Base-by-base conservation (phyloP, 192 early-diverging fungal genomes). In the Linderina pennispora region DNA sequence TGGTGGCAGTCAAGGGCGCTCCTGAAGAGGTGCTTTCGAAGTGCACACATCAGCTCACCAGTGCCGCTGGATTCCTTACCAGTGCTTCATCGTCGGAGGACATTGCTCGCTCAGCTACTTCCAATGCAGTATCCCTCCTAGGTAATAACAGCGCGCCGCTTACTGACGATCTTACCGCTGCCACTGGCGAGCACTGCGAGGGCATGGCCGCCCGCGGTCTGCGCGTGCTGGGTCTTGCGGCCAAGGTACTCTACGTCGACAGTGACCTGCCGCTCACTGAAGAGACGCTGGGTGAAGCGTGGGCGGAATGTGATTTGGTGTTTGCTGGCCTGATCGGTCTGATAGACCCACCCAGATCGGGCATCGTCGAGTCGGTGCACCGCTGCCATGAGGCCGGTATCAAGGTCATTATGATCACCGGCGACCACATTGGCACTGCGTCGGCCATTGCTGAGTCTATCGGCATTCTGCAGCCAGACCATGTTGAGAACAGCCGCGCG, bases 331-430 rank as follows among this genome's bases (percentile, higher is more conserved):
- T 98, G 18, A 87, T 94, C 57, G 94, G 92, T 4, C 64, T 98
- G 39, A 91, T 92, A 44, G 96, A 98, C 59, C 96, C 96, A 14
- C 89, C 92, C 0, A 82, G 86, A 45, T 62, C 64, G 10, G 91
- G 91, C 18, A 91, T 94, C 17, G 67, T 82, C 28, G 90, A 90
- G 49, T 80, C 80, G 54, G 81, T 98, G 16, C 71, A 58, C 1
- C 81, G 76, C 34, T 94, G 96, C 65, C 87, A 92, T 54, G 40
- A 73, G n/a, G 96, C 96, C 4, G 96, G 94, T 8, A 91, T 98
- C 63, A 82, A 82, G 36, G 96, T 98, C 3, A 79, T 93, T 18
- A 98, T 98, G 96, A 92, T 98, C 43, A 98, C 96, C 4, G 96
- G 96, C 38, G 94, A 98, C 59, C 95, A 98, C 53, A 78, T 92